These are phyloP conservation scores for Aureobasidium zeae DNA, from an alignment of 2,329 filamentous ascomycete genomes.

Conservation along the genomic window DNA sequence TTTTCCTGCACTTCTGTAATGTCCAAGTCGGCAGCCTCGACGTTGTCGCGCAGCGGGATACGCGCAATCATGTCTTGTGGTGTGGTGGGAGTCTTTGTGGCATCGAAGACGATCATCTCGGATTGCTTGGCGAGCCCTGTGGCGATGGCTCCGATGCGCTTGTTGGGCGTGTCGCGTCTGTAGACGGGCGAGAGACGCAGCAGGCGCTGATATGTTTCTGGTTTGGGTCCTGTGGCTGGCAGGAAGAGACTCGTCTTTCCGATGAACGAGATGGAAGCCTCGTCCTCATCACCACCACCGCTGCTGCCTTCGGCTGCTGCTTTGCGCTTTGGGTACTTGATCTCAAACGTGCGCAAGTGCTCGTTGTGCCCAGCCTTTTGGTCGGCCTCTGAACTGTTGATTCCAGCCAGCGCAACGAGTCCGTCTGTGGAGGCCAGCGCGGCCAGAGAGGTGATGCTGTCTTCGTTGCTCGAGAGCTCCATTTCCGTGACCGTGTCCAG, in stretches of 20 bases:
- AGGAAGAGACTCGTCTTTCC: slow-evolving; percentile 46
- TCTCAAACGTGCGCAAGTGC: slow-evolving; percentile 69
- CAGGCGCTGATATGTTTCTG: slow-evolving; percentile 52
- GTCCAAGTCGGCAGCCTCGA: slow-evolving; percentile 61
- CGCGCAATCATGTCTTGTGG: slow-evolving; percentile 45
- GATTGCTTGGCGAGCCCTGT: slow-evolving; percentile 63
- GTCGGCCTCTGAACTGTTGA: slow-evolving; percentile 70
- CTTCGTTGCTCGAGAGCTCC: slow-evolving; percentile 72
- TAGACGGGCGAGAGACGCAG: slow-evolving; percentile 48
- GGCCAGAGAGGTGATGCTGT: slow-evolving; percentile 77
- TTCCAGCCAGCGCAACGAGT: slow-evolving; percentile 56
- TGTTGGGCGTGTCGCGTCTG: slow-evolving; percentile 41
- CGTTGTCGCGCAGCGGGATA: slow-evolving; percentile 41
- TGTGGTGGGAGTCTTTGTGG: slow-evolving; percentile 45
- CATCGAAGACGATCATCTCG: slow-evolving; percentile 73
- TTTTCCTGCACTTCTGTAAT: slow-evolving; percentile 51
- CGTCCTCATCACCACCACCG: slow-evolving; percentile 22
- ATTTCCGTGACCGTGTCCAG: slow-evolving; percentile 59
- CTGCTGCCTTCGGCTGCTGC: slow-evolving; percentile 29
- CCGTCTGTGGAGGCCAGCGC: slow-evolving; percentile 53
- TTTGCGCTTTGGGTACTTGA: slow-evolving; percentile 46
- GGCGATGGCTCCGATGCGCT: slow-evolving; percentile 65
- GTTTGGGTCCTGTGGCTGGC: slow-evolving; percentile 34
- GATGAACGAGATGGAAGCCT: slow-evolving; percentile 36
- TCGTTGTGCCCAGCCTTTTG: slow-evolving; percentile 69